Percentiles rank a stretch among this genome's conserved stretches.
Conservation (phyloP, 352 stramenopile genomes). For the Globisporangium camurandrum region DNA sequence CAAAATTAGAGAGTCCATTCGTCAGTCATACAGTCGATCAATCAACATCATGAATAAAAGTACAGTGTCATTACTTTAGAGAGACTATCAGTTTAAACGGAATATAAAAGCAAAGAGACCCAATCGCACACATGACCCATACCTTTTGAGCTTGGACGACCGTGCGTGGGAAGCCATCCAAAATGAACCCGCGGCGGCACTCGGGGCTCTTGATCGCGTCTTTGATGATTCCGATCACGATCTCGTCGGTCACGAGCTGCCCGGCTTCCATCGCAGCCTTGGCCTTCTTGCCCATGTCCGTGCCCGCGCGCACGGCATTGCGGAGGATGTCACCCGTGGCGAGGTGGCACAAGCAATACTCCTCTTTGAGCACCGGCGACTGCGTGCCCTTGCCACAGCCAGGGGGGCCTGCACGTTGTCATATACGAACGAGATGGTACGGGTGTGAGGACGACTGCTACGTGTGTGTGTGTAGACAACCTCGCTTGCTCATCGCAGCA, state of each 20-base stretch:
- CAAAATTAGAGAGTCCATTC: neutral
- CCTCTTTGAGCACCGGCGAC: slow-evolving; percentile 95
- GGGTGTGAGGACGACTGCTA: too few species aligned
- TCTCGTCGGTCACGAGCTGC: slow-evolving; percentile 94
- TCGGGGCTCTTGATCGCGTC: slow-evolving; percentile 96
- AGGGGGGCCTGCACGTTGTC: slow-evolving; percentile 59
- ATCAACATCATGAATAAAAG: too few species aligned
- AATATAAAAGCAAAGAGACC: too few species aligned
- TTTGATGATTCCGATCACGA: slow-evolving; percentile 99
- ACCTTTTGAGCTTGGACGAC: slow-evolving; percentile 95
- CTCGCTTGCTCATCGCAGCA: too few species aligned
- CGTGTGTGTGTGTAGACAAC: neutral
- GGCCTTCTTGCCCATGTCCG: slow-evolving; percentile 96
- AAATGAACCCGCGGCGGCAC: slow-evolving; percentile 98
- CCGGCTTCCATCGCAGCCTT: slow-evolving; percentile 98
- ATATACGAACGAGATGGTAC: too few species aligned
- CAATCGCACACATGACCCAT: neutral
- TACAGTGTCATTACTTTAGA: too few species aligned
- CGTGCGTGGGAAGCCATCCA: slow-evolving; percentile 99
- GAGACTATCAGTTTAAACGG: too few species aligned
- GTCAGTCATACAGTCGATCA: too few species aligned
- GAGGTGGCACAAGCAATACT: slow-evolving; percentile 98
- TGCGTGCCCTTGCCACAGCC: slow-evolving; percentile 99
- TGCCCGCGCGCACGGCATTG: slow-evolving; percentile 93
- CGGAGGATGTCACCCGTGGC: slow-evolving; percentile 99